Evolutionary conservation across 2,329 filamentous ascomycete genomes (phyloP), one percentile per base, ranked within the genome.

Genomic region (Colletotrichum graminicola): DNA sequence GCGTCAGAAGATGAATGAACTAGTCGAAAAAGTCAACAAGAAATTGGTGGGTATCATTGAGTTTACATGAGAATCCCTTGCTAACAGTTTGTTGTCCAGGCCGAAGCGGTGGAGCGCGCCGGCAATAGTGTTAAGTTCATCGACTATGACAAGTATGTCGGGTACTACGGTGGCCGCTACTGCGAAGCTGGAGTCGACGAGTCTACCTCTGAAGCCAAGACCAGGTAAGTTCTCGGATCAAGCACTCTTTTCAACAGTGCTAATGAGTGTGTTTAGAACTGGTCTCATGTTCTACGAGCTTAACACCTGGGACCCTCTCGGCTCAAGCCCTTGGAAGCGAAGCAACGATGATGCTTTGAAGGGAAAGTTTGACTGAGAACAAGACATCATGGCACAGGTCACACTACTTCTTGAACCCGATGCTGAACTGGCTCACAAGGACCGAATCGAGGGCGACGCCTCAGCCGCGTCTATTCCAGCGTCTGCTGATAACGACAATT

Each of bases 221-320:
- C 43, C 6, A 45, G 43, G 43, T 7, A n/a, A 21, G 43, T n/a
- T n/a, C 43, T 10, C 43, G 2, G 43, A 45, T 45, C 43, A 45
- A 45, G 21, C 2, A 5, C 43, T 45, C 18, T 45, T n/a, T 45
- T n/a, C 7, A 5, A 1, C 21, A 18, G 43, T 45, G 43, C 43
- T 45, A n/a, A 45, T n/a, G 43, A n/a, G 43, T 45, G 16, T n/a
- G 16, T 18, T 45, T 45, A 45, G 43, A 45, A 45, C 43, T n/a
- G 54, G 64, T 2, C 57, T 74, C 14, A 73, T 75, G 71, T 75
- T 75, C 57, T 75, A 73, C 55, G 62, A 73, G 55, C 62, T 75
- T 34, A 68, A 72, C 56, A 72, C 64, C 3, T n/a, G 54, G 8
- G 74, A 75, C 45, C 74, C 74, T 8, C 23, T 73, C 8, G 74